Base-by-base conservation (phyloP, 257 asterid species). In the Eustoma russellianum region DNA sequence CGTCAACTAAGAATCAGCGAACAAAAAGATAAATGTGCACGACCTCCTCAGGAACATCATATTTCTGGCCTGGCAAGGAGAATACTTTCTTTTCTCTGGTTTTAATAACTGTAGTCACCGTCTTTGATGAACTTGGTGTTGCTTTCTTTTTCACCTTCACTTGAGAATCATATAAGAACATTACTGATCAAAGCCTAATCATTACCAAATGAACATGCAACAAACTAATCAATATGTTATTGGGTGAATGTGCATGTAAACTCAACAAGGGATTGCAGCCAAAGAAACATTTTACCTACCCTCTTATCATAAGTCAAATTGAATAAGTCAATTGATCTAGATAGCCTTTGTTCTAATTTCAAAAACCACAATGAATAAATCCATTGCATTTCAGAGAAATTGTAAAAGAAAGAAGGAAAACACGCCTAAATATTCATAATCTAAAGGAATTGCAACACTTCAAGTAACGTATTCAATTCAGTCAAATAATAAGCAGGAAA, bases 11-110 rank as follows among this genome's bases (percentile, higher is more conserved):
- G 45, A 67, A n/a, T 38, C 17, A 10, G 18, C 10, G 49, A 33
- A 13, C 6, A 6, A 60, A 66, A 41, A 19, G 24, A 7, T n/a
- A 19, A 46, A 58, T 41, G 64, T 40, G 56, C 55, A 55, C 47
- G 55, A 90, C 97, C 97, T 90, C 94, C 77, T 90, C 97, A 9
- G 97, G 97, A 47, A 73, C 80, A 46, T 86, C 97, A 67, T 16
- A 81, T 67, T 89, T 89, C 86, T 89, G 97, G 35, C 97, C 95
- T 0, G 96, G 73, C 78, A 90, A 78, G 16, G 97, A 76, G 67
- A 28, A 90, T 11, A 76, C 91, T 76, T 90, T 86, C 86, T 79
- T 90, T 69, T 63, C 84, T 68, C 88, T 67, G 41, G 95, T 73
- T 71, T 66, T 86, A 5, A 85, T 71, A 55, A 64, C 83, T 0